phyloP scores from a whole-genome alignment of 1,284 basidiomycete genomes.

The Termitomyces sp. region DNA sequence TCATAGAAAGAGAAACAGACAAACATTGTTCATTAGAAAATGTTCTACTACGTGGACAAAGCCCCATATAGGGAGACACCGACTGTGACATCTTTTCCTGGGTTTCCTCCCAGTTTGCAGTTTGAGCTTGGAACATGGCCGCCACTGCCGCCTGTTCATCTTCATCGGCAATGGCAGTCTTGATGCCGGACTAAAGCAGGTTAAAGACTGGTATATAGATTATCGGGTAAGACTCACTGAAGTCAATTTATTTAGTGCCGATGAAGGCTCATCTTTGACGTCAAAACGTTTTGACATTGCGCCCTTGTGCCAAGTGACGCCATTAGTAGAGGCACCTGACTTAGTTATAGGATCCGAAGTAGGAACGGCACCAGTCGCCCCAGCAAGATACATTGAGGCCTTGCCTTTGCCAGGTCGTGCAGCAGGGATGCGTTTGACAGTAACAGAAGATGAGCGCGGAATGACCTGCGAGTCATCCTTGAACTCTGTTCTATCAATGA shows the following conservation, averaged over 20 bases:
- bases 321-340: conserved; percentile 26
- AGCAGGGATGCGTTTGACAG: conserved; percentile 88
- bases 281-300: conserved; percentile 91
- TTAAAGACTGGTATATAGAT: conserved; percentile 16
- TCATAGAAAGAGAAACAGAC: conserved; percentile 28
- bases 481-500: conserved; percentile 59
- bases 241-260: conserved; percentile 23
- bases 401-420: conserved; percentile 87
- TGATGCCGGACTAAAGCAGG: conserved; percentile 27
- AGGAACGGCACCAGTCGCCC: conserved; percentile 36
- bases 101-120: conserved; percentile 92
- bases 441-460: conserved; percentile 90
- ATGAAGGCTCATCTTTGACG: conserved; percentile 57
- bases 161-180: conserved; percentile 46
- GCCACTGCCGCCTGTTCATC: conserved; percentile 88
- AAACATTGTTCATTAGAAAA: conserved; percentile 59
- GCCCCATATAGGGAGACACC: conserved; percentile 57
- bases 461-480: conserved; percentile 90
- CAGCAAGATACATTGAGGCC: conserved; percentile 80
- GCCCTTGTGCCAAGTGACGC: conserved; percentile 54
- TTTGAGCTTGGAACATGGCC: conserved; percentile 92
- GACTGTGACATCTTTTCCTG: conserved; percentile 97
- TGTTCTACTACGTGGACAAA: conserved; percentile 56
- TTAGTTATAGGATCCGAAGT: conserved; percentile 42
- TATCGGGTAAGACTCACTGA: conserved; percentile 21